These are phyloP conservation scores for Limnomonas spitsbergensis DNA, from an alignment of 139 green algal genomes.

Conservation along the genomic window DNA sequence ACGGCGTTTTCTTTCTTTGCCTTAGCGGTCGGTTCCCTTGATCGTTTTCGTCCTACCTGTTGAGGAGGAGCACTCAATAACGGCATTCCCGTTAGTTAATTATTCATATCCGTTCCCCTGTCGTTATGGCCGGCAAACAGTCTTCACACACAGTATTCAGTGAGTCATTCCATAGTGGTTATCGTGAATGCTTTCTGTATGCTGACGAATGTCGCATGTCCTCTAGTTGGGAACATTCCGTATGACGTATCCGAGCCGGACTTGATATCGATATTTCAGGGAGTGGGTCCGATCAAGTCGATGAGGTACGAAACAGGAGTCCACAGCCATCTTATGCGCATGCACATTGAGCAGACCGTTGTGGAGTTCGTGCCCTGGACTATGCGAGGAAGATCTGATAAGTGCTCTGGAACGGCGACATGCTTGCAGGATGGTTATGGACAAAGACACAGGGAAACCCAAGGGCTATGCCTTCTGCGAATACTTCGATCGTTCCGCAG, in stretches of 20 bases:
- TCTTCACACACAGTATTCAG: conserved; percentile 13
- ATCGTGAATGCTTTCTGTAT: neutral
- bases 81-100: too few relatives aligned
- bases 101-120: too few relatives aligned
- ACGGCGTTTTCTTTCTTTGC: too few relatives aligned
- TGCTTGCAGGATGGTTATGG: conserved; percentile 78
- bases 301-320: conserved; percentile 41
- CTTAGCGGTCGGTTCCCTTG: too few relatives aligned
- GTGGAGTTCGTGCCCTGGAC: neutral
- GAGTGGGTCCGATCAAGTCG: conserved; percentile 65
- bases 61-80: too few relatives aligned
- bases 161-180: neutral
- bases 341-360: neutral
- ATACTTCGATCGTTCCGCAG: conserved; percentile 84
- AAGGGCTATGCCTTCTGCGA: conserved; percentile 96
- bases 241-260: conserved; percentile 66
- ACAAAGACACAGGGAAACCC: conserved; percentile 88
- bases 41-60: too few relatives aligned
- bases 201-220: too few relatives aligned
- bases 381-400: neutral
- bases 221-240: conserved; percentile 66
- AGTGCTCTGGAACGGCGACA: neutral
- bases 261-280: conserved; percentile 54
- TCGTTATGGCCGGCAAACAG: too few relatives aligned
- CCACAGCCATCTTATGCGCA: neutral